Base-by-base conservation (phyloP, 768 basidiomycete genomes). In the Botryobasidium botryosum region DNA sequence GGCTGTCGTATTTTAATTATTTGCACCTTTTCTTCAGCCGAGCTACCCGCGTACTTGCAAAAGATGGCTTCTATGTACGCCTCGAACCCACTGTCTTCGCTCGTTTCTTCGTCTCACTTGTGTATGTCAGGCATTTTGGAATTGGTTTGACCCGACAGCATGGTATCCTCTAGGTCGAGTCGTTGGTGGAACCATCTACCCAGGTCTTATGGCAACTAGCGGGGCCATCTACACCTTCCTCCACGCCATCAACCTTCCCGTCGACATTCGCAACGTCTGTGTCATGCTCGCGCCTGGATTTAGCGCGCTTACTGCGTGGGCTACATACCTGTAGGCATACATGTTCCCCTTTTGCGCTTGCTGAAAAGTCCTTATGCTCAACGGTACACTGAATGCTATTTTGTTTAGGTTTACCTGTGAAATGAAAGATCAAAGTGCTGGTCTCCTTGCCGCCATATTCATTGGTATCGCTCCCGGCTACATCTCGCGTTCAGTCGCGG, bases 121-220 rank as follows among this genome's bases (percentile, higher is more conserved):
- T 23, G 44, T 54, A 35, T 53, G 35, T 43, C 50, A 94, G 88
- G 92, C 84, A 77, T 97, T 99, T 65, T 99, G 94, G 94, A 99
- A 99, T 58, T 99, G 94, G 94, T 99, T 99, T 59, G 94, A 99
- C 63, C 91, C 91, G 18, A 94, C 92, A 3, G 92, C 92, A 53
- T 99, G 94, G 94, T 97, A 99, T 56, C 94, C 94, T 8, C 76
- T 99, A 0, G 94, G 94, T 36, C 87, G 94, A 55, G 90, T 94
- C 40, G 94, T 97, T 35, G 94, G 94, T 43, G 92, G 92, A 41
- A 99, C 94, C 12, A 84, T 99, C 55, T 99, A 96, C 59, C 94
- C 94, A 15, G 94, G 94, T 50, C 67, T 97, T 31, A 99, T 97
- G 94, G 87, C 85, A 23, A 99, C 94, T 20, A 87, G 87, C 52